Evolutionary conservation across 768 basidiomycete genomes (phyloP).

Genomic region (Mycena chlorophos): DNA sequence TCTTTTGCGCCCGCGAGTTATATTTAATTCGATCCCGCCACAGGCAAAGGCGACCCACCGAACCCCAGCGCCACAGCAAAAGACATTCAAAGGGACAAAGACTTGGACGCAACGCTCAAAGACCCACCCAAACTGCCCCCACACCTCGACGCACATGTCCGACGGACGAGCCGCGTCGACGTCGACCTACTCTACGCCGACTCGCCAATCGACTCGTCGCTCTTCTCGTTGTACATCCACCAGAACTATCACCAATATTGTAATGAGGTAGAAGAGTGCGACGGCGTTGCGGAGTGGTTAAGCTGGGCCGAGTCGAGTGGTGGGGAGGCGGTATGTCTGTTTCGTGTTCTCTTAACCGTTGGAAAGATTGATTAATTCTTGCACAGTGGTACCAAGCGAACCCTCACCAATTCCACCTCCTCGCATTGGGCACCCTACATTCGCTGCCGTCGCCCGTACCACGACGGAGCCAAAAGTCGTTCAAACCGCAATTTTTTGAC

Average conservation of each 20-base stretch:
- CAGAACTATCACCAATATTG: constrained; percentile 93
- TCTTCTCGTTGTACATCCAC: constrained; percentile 88
- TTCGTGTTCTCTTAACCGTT: not conserved
- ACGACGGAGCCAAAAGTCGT: constrained; percentile 75
- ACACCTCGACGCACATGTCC: constrained; percentile 59
- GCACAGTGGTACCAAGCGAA: constrained; percentile 72
- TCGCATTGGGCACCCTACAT: constrained; percentile 82
- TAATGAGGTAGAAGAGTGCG: constrained; percentile 71
- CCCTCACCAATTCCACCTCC: constrained; percentile 84
- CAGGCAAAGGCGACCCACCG: constrained; percentile 77
- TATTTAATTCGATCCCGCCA: constrained; percentile 3
- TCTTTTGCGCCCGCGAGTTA: not conserved
- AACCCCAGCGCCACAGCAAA: constrained; percentile 54
- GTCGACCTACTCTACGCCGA: constrained; percentile 81
- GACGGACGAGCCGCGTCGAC: constrained; percentile 72
- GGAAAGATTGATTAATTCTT: too few species aligned
- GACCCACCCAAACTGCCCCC: constrained; percentile 58
- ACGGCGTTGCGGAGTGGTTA: constrained; percentile 67
- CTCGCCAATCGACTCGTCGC: constrained; percentile 87
- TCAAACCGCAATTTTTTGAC: constrained; percentile 87
- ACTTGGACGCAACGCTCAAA: constrained; percentile 52
- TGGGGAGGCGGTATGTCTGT: constrained; percentile 51
- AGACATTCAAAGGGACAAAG: constrained; percentile 62
- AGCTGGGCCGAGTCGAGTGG: constrained; percentile 75
- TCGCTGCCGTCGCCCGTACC: constrained; percentile 84